These are phyloP conservation scores for Venturia effusa DNA, from an alignment of 2,329 filamentous ascomycete genomes.

Conservation along the genomic window DNA sequence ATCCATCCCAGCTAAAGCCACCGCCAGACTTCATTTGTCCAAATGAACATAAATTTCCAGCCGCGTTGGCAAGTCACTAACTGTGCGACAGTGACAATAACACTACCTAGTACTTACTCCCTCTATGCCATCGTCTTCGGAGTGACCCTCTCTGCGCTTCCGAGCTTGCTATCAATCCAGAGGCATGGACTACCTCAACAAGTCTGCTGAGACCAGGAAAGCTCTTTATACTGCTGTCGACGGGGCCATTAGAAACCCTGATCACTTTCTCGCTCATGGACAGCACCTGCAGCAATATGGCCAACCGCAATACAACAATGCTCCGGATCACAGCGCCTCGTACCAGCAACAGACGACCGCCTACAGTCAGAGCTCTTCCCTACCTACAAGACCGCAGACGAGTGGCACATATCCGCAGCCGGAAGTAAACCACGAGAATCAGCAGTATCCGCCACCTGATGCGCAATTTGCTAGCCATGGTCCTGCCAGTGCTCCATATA, in stretches of 20 bases:
- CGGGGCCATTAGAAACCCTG: slow-evolving; percentile 1
- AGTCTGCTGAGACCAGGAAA: slow-evolving; percentile 1
- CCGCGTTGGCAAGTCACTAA: background rate
- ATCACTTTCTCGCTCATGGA: background rate
- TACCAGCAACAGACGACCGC: background rate
- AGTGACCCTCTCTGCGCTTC: background rate
- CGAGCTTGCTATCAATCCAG: background rate
- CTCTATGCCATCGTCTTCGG: background rate
- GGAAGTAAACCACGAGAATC: background rate
- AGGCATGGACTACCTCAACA: background rate
- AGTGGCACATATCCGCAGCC: background rate
- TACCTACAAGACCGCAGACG: background rate
- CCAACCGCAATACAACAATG: background rate
- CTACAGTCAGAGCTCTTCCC: background rate
- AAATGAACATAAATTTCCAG: background rate
- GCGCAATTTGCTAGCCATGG: background rate
- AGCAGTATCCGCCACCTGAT: background rate
- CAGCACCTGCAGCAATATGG: slow-evolving; percentile 3
- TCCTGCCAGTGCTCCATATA: background rate
- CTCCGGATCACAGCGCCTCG: background rate
- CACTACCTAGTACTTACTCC: too few relatives aligned
- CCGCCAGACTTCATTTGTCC: background rate
- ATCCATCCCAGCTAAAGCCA: too few relatives aligned
- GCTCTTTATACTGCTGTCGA: slow-evolving; percentile 2
- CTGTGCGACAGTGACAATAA: background rate